Conservation (phyloP, 208 protist genomes). For the Crithidia expoeki region DNA sequence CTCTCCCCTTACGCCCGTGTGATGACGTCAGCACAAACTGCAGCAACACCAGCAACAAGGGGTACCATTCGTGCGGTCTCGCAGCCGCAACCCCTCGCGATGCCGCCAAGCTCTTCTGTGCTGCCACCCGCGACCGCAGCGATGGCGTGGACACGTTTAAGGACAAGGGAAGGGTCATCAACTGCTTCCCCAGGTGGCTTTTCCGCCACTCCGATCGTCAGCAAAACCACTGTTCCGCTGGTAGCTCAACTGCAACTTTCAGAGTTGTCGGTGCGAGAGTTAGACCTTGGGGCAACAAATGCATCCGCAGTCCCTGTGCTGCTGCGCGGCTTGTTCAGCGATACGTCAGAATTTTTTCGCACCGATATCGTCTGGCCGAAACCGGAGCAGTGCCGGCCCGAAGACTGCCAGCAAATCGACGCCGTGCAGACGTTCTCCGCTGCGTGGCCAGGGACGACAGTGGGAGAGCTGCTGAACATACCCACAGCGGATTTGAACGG, state of each 20-base stretch:
- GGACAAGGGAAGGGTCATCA: neutral
- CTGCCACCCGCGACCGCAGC: neutral
- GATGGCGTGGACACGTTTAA: neutral
- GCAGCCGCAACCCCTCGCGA: neutral
- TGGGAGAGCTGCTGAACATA: constrained; percentile 6
- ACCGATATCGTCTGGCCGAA: constrained; percentile 12
- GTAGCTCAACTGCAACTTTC: constrained; percentile 6
- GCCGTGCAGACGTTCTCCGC: neutral
- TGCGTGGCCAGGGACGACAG: constrained; percentile 5
- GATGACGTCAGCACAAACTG: neutral
- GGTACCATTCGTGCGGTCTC: neutral
- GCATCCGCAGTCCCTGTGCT: neutral
- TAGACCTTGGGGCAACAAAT: neutral
- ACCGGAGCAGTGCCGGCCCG: neutral
- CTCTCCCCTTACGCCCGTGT: neutral
- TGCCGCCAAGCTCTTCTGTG: neutral
- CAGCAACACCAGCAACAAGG: neutral
- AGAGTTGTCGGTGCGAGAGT: neutral
- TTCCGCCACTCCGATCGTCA: neutral
- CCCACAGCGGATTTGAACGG: neutral
- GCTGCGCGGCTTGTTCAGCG: constrained; percentile 13
- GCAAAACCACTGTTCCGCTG: neutral
- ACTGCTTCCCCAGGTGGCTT: too few relatives aligned
- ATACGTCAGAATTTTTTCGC: neutral
- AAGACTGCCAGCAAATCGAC: neutral